Percentiles rank a stretch among this genome's conserved stretches.
Evolutionary conservation across 228 moss, liverwort and hornwort genomes (phyloP).

Genomic region (Sphagnum fallax): DNA sequence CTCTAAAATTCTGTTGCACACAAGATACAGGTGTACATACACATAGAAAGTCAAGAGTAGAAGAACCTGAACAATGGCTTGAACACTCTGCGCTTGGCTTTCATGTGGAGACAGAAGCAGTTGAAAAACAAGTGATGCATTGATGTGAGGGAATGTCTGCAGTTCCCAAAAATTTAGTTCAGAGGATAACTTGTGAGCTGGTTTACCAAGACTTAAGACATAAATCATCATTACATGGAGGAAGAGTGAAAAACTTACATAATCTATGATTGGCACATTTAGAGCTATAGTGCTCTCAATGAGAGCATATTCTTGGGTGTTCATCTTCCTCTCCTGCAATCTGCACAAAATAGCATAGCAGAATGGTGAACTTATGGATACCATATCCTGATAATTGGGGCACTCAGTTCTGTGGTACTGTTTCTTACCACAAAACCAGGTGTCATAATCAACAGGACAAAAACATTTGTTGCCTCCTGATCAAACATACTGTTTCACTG

Average conservation of each 20-base stretch:
- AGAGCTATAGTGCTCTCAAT: slow-evolving; percentile 27
- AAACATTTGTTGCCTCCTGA: too few relatives aligned
- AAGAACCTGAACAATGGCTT: neutral
- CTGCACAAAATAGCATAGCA: slow-evolving; percentile 7
- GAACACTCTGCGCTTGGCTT: slow-evolving; percentile 11
- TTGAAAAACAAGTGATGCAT: slow-evolving; percentile 51
- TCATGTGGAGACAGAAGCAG: slow-evolving; percentile 30
- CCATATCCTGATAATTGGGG: too few relatives aligned
- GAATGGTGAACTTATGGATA: neutral
- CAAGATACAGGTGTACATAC: too few relatives aligned
- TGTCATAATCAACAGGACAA: too few relatives aligned
- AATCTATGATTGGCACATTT: slow-evolving; percentile 29
- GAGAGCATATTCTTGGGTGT: slow-evolving; percentile 13
- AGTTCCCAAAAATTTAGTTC: slow-evolving; percentile 1
- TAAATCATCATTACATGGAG: neutral
- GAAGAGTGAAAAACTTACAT: slow-evolving; percentile 17
- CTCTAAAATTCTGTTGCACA: too few relatives aligned
- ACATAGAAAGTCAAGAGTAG: too few relatives aligned
- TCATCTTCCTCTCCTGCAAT: slow-evolving; percentile 22
- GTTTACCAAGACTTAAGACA: too few relatives aligned
- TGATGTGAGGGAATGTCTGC: slow-evolving; percentile 37
- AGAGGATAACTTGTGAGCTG: neutral
- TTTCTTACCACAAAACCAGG: too few relatives aligned
- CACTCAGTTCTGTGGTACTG: too few relatives aligned
- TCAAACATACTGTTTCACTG: too few relatives aligned